Conservation (phyloP, 192 early-diverging fungal genomes). For the Backusella parvicylindrica region DNA sequence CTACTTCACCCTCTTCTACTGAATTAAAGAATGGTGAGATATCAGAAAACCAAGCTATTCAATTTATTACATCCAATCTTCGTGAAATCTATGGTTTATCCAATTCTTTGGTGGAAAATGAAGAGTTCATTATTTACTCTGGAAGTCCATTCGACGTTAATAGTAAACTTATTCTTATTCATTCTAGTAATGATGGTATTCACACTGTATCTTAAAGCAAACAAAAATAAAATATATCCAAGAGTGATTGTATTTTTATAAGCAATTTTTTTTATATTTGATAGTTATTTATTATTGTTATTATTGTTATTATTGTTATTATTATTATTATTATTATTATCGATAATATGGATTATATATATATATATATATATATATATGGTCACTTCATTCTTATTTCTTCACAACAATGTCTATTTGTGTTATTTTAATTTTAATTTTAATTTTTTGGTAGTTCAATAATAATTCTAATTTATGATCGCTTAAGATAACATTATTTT, state of each 20-base stretch:
- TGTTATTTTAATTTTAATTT: not conserved
- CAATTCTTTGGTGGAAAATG: slow-evolving; percentile 18
- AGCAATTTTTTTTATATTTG: not conserved
- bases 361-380: slow-evolving; percentile 58
- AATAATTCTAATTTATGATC: not conserved
- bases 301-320: not conserved
- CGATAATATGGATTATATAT: not conserved
- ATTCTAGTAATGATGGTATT: slow-evolving; percentile 4
- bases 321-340: not conserved
- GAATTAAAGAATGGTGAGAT: slow-evolving; percentile 31
- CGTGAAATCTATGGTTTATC: slow-evolving; percentile 60
- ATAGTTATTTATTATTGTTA: not conserved
- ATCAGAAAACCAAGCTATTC: slow-evolving; percentile 61
- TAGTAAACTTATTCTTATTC: slow-evolving; percentile 24
- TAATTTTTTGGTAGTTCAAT: not conserved
- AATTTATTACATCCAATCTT: slow-evolving; percentile 66
- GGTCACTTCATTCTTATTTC: slow-evolving; percentile 61
- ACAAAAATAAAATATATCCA: not conserved
- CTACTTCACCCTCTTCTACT: slow-evolving; percentile 25
- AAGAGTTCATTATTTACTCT: slow-evolving; percentile 55
- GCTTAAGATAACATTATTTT: too few species aligned
- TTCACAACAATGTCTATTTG: not conserved
- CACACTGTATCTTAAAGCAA: not conserved
- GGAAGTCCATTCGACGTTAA: slow-evolving; percentile 64
- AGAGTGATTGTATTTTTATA: not conserved